Base-by-base conservation (phyloP, 352 stramenopile species). In the Blastocystis sp. region DNA sequence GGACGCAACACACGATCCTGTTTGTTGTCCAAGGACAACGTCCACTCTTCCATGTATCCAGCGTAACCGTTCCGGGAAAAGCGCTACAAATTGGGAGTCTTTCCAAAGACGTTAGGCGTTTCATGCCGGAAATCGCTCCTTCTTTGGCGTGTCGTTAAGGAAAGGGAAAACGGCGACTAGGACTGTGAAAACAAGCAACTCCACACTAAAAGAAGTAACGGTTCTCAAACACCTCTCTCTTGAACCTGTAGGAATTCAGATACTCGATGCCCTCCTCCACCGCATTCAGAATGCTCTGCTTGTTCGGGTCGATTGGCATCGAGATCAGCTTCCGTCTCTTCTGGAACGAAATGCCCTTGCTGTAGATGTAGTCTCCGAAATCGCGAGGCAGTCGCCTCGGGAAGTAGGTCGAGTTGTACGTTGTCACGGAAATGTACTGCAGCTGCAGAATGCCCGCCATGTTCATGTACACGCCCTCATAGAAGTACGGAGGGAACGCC, bases 271-370 rank as follows among this genome's bases (percentile, higher is more conserved):
- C 80, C 95, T 94, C 93, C 93, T 37, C 92, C 91, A 6, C 82
- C 91, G 37, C 93, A 93, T 24, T 95, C 93, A 67, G 92, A 94
- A 63, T 91, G 76, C 12, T 93, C 93, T 0, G 81, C 95, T 16
- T 63, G 16, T 63, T 65, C 35, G 71, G 71, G 39, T 63, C 71
- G 37, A 81, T 33, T 12, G 26, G 12, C 19, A 26, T 31, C 24
- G 10, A n/a, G 24, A 81, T 29, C 35, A 81, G 66, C n/a, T n/a
- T 19, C 9, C 51, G 37, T n/a, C 71, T 29, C 9, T 33, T 62
- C 2, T 41, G 3, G 1, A 66, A 39, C 29, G 31, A 12, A 26
- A 50, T 31, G 24, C 71, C 71, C 13, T 37, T 21, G 26, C 35
- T n/a, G 66, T 81, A 81, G 10, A 62, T 19, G n/a, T 19, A 2